Conservation (phyloP, 371 early-diverging fungal genomes). For the Synchytrium microbalum region DNA sequence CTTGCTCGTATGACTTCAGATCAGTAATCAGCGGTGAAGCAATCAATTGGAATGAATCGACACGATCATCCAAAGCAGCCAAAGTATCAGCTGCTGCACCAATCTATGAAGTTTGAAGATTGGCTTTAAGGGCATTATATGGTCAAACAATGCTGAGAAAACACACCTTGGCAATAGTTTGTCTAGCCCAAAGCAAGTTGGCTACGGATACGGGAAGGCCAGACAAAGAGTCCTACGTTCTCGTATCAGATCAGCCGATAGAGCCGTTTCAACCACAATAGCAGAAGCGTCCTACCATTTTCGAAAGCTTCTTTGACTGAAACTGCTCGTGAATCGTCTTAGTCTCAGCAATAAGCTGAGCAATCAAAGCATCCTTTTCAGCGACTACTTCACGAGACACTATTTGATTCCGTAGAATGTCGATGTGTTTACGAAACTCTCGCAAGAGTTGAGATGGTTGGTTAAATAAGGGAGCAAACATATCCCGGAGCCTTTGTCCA, state of each 20-base stretch:
- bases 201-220: conserved; percentile 17
- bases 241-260: too few relatives aligned
- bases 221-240: too few relatives aligned
- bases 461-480: conserved; percentile 26
- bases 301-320: conserved; percentile 13
- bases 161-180: conserved; percentile 29
- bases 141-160: too few relatives aligned
- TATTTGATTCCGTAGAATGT: conserved; percentile 23
- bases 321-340: conserved; percentile 22
- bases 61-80: conserved; percentile 16
- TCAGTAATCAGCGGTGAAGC: conserved; percentile 22
- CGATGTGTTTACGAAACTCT: conserved; percentile 36
- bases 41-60: conserved; percentile 13
- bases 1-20: conserved; percentile 30
- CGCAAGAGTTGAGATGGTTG: conserved; percentile 40
- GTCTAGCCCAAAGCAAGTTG: conserved; percentile 38
- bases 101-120: conserved; percentile 15
- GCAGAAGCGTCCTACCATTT: conserved; percentile 10
- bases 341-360: conserved; percentile 23
- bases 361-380: conserved; percentile 18
- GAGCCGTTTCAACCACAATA: conserved; percentile 16
- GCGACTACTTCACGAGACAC: conserved; percentile 17
- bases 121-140: too few relatives aligned
- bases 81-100: conserved; percentile 31
- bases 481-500: conserved; percentile 21